These are phyloP conservation scores for Mrakia hoshinonis DNA, from an alignment of 768 basidiomycete genomes.

Conservation along the genomic window DNA sequence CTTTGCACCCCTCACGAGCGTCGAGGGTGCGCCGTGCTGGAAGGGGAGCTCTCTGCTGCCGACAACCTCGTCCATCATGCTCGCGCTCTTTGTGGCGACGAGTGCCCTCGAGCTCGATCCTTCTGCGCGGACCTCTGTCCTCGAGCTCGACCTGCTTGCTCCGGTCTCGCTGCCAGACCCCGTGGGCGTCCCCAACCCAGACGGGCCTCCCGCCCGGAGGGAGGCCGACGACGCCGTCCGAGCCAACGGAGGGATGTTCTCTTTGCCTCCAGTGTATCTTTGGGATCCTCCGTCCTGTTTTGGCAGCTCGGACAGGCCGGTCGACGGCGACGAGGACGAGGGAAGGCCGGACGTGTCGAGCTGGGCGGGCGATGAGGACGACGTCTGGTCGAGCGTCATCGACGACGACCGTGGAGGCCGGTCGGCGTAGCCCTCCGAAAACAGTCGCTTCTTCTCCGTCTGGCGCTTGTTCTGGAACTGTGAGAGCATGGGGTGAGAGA, in stretches of 20 bases:
- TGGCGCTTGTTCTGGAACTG: slow-evolving; percentile 29
- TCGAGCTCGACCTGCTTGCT: not conserved
- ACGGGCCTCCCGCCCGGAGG: not conserved
- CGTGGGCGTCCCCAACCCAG: not conserved
- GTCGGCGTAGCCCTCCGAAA: not conserved
- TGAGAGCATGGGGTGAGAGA: not conserved
- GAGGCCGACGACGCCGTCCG: not conserved
- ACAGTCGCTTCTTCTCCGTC: slow-evolving; percentile 25
- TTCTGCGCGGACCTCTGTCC: slow-evolving; percentile 1
- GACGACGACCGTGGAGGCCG: too few relatives aligned
- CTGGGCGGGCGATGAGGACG: not conserved
- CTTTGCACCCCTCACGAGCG: too few relatives aligned
- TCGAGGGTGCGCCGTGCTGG: not conserved
- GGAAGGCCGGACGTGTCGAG: not conserved
- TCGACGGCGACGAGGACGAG: not conserved
- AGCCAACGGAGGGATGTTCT: not conserved
- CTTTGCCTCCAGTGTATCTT: not conserved
- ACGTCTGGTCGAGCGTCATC: not conserved
- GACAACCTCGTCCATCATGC: slow-evolving; percentile 24
- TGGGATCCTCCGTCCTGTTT: not conserved
- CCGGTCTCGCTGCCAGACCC: not conserved
- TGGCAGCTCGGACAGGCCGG: not conserved
- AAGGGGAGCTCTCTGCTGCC: slow-evolving; percentile 21
- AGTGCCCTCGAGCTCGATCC: not conserved
- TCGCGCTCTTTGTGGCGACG: too few relatives aligned